Percentiles rank a stretch among this genome's conserved stretches.
These are phyloP conservation scores for Talaromyces sp. DNA, from an alignment of 2,329 filamentous ascomycete species.

Conservation along the genomic window DNA sequence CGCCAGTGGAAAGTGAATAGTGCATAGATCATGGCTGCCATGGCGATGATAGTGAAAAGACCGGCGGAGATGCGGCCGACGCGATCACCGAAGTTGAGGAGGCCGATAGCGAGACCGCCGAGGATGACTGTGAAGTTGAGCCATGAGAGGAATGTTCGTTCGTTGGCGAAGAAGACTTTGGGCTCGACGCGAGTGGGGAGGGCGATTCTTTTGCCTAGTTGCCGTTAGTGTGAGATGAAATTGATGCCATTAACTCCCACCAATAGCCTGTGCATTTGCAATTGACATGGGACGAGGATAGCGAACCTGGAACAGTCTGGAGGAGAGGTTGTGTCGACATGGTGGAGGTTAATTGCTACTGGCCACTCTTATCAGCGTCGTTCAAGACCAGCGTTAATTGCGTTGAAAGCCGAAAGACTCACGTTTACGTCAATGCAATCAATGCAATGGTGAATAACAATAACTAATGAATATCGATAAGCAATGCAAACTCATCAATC, in stretches of 20 bases:
- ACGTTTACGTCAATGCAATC: not conserved
- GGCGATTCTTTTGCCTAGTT: constrained; percentile 90
- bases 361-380: constrained; percentile 3
- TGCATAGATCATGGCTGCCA: constrained; percentile 94
- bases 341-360: constrained; percentile 3
- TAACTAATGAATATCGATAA: not conserved
- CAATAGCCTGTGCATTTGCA: not conserved
- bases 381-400: not conserved
- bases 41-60: constrained; percentile 89
- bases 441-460: not conserved
- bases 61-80: constrained; percentile 92
- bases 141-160: constrained; percentile 98
- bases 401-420: not conserved
- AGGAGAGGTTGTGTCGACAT: constrained; percentile 98
- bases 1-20: constrained; percentile 96
- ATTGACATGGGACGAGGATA: not conserved
- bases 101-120: constrained; percentile 90
- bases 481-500: not conserved
- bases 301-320: constrained; percentile 82
- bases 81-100: constrained; percentile 96
- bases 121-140: constrained; percentile 99
- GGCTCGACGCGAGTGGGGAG: constrained; percentile 97
- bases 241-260: not conserved
- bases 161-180: constrained; percentile 99
- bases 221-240: not conserved